Evolutionary conservation across 2,329 filamentous ascomycete genomes (phyloP).

Genomic region (Ilyonectria robusta): DNA sequence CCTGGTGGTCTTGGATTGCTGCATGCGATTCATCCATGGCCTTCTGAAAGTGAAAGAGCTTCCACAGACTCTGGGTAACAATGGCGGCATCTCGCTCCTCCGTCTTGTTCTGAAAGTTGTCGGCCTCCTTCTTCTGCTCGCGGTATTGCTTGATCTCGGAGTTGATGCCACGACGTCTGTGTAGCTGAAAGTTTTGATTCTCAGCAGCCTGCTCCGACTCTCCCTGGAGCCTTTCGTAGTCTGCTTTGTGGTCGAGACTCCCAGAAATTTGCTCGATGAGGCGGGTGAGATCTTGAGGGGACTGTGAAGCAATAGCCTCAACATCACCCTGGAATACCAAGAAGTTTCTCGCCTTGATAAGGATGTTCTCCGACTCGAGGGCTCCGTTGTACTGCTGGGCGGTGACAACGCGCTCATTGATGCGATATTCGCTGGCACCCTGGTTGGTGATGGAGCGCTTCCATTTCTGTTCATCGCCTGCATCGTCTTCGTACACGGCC

Average conservation of each 20-base stretch:
- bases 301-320: constrained; percentile 95
- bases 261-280: constrained; percentile 98
- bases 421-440: constrained; percentile 94
- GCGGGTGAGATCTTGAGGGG: constrained; percentile 91
- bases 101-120: constrained; percentile 91
- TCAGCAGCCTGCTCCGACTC: constrained; percentile 90
- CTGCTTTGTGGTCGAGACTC: constrained; percentile 92
- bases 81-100: constrained; percentile 93
- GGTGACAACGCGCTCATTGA: constrained; percentile 91
- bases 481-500: constrained; percentile 98
- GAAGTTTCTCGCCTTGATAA: constrained; percentile 98
- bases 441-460: constrained; percentile 92
- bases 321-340: constrained; percentile 99
- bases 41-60: constrained; percentile 94
- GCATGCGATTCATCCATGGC: constrained; percentile 92
- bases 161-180: constrained; percentile 93
- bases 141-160: constrained; percentile 98
- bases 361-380: constrained; percentile 92
- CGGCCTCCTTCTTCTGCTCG: constrained; percentile 95
- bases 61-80: constrained; percentile 95
- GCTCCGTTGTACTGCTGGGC: constrained; percentile 95
- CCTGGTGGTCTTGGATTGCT: constrained; percentile 93
- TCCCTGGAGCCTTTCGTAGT: constrained; percentile 91
- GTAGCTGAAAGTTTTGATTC: constrained; percentile 89
- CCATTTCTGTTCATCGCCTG: constrained; percentile 94